Conservation (phyloP, 2,329 filamentous ascomycete species). For the Xylariales sp. region DNA sequence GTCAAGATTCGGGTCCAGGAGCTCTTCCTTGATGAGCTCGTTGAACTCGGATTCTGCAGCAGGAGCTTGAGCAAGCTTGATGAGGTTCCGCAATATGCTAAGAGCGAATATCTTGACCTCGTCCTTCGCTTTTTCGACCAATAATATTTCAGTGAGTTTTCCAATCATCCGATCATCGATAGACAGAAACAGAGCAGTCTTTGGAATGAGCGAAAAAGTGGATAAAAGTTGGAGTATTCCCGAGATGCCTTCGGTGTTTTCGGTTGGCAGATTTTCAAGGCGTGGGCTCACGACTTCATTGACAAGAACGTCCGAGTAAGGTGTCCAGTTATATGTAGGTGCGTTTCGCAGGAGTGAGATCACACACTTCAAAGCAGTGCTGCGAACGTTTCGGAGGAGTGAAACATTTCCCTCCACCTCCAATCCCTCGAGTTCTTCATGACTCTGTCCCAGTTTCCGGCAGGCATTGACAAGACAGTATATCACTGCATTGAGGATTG, state of each 20-base stretch:
- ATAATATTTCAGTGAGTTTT: conserved; percentile 68
- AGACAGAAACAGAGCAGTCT: conserved; percentile 63
- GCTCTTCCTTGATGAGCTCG: conserved; percentile 48
- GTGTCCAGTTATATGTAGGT: conserved; percentile 64
- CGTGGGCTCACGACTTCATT: conserved; percentile 72
- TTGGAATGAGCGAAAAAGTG: conserved; percentile 69
- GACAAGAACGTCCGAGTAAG: conserved; percentile 67
- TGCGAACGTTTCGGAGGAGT: conserved; percentile 61
- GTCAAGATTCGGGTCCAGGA: conserved; percentile 54
- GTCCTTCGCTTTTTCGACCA: conserved; percentile 70
- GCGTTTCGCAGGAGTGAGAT: conserved; percentile 73
- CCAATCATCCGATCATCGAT: conserved; percentile 60
- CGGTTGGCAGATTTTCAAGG: conserved; percentile 70
- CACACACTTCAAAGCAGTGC: conserved; percentile 76
- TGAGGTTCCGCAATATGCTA: conserved; percentile 66
- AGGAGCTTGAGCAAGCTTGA: conserved; percentile 54
- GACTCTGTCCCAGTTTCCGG: conserved; percentile 46
- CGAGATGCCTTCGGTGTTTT: conserved; percentile 87
- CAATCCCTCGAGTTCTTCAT: conserved; percentile 29
- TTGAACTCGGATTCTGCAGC: conserved; percentile 52
- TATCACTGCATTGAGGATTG: conserved; percentile 70
- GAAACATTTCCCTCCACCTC: conserved; percentile 44
- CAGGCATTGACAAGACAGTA: conserved; percentile 75
- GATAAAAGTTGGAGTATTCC: conserved; percentile 75
- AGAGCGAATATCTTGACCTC: conserved; percentile 82